These are phyloP conservation scores for Ramularia collo-cygni DNA, from an alignment of 2,329 filamentous ascomycete species.

Conservation along the genomic window DNA sequence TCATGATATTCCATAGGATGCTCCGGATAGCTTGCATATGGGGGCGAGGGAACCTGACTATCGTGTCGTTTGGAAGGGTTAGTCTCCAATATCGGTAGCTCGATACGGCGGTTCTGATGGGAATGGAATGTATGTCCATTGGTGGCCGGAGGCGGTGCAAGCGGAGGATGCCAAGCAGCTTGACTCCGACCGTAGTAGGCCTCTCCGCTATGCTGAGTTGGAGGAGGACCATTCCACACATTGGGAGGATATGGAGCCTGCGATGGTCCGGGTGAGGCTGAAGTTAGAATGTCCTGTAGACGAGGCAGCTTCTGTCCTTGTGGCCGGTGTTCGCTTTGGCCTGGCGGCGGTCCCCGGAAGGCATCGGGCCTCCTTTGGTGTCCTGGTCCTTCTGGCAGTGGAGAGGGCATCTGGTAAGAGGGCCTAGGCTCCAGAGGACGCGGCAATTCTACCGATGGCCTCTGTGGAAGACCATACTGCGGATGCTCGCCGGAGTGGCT, in stretches of 20 bases:
- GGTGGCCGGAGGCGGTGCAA: conserved; percentile 16
- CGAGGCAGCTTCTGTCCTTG: conserved; percentile 24
- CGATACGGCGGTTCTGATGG: conserved; percentile 17
- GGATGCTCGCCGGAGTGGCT: conserved; percentile 11
- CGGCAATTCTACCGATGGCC: conserved; percentile 18
- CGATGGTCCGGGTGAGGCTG: conserved; percentile 11
- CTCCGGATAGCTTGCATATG: conserved; percentile 20
- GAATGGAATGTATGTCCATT: conserved; percentile 11
- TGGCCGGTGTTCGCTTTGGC: conserved; percentile 16
- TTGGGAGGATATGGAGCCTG: conserved; percentile 8
- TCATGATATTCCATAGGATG: conserved; percentile 17
- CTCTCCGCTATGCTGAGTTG: conserved; percentile 16
- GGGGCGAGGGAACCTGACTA: conserved; percentile 17
- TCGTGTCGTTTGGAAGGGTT: conserved; percentile 22
- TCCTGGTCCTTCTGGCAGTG: conserved; percentile 12
- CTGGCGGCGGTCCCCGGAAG: conserved; percentile 10
- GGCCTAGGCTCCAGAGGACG: conserved; percentile 24
- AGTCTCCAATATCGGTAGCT: conserved; percentile 26
- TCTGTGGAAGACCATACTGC: conserved; percentile 12
- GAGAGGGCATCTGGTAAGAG: conserved; percentile 13
- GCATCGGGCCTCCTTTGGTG: conserved; percentile 15
- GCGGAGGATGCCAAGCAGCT: conserved; percentile 18
- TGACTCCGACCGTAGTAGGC: conserved; percentile 11
- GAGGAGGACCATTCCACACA: conserved; percentile 1
- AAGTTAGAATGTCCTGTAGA: conserved; percentile 26